These are phyloP conservation scores for Phycomyces blakesleeanus DNA, from an alignment of 192 early-diverging fungal species.

Conservation along the genomic window DNA sequence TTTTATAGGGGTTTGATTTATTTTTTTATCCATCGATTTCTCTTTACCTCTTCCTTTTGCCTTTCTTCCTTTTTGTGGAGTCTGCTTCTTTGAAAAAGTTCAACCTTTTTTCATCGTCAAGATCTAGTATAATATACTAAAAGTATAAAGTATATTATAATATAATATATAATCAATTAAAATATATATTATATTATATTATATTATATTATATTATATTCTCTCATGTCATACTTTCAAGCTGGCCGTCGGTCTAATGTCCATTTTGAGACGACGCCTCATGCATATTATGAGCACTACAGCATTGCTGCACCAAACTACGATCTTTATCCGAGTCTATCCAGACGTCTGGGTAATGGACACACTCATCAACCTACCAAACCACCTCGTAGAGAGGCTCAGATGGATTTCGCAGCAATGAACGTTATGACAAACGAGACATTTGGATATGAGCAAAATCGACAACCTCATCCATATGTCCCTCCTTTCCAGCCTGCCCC, in stretches of 20 bases:
- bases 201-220: too few relatives aligned
- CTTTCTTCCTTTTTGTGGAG: too few relatives aligned
- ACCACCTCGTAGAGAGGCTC: slow-evolving; percentile 5
- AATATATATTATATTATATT: too few relatives aligned
- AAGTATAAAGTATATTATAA: too few relatives aligned
- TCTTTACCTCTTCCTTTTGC: too few relatives aligned
- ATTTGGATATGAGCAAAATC: neutral
- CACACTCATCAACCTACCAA: slow-evolving; percentile 14
- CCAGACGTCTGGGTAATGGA: slow-evolving; percentile 24
- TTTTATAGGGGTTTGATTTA: too few relatives aligned
- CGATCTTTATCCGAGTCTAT: slow-evolving; percentile 30
- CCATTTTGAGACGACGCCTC: slow-evolving; percentile 23
- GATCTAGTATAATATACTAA: too few relatives aligned
- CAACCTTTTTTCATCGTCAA: too few relatives aligned
- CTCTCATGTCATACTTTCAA: too few relatives aligned
- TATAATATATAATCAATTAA: too few relatives aligned
- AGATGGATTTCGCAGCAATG: slow-evolving; percentile 16
- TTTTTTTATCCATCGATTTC: too few relatives aligned
- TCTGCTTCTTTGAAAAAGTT: too few relatives aligned
- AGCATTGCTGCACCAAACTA: slow-evolving; percentile 20
- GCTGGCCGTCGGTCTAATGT: neutral
- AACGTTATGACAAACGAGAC: slow-evolving; percentile 6
- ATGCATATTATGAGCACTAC: slow-evolving; percentile 28
- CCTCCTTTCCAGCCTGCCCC: neutral
- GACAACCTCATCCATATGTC: neutral